These are phyloP conservation scores for Kodamaea sp. DNA, from an alignment of 1,139 yeast genomes.

Conservation along the genomic window DNA sequence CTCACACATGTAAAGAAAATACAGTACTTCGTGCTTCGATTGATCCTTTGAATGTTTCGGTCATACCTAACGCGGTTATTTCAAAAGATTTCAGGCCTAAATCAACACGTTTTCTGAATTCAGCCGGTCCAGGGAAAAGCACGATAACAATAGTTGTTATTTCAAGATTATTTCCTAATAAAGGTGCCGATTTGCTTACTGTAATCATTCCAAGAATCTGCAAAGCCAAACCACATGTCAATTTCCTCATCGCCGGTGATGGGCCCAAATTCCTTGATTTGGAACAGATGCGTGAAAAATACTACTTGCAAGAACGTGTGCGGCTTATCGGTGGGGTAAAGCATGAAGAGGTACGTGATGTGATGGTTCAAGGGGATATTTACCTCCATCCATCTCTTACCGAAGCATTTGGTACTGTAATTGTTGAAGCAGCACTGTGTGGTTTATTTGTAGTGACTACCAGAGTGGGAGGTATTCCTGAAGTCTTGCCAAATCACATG, in stretches of 20 bases:
- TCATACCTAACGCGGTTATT: slow-evolving; percentile 94
- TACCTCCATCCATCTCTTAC: slow-evolving; percentile 92
- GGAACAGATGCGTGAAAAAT: slow-evolving; percentile 91
- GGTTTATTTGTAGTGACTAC: slow-evolving; percentile 93
- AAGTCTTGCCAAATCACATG: slow-evolving; percentile 91
- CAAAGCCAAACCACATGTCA: slow-evolving; percentile 55
- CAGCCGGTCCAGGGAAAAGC: slow-evolving; percentile 8
- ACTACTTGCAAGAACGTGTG: slow-evolving; percentile 84
- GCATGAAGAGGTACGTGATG: slow-evolving; percentile 90
- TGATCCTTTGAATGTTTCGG: slow-evolving; percentile 76
- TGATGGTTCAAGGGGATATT: slow-evolving; percentile 91
- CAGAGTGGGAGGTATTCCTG: slow-evolving; percentile 96
- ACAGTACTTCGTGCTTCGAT: slow-evolving; percentile 84
- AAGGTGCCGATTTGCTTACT: slow-evolving; percentile 87
- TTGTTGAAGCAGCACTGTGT: slow-evolving; percentile 97
- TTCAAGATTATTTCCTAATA: slow-evolving; percentile 88
- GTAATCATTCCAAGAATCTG: slow-evolving; percentile 88
- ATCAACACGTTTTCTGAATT: slow-evolving; percentile 1
- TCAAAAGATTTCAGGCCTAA: slow-evolving; percentile 75
- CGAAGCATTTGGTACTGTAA: slow-evolving; percentile 96
- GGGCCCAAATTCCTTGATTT: slow-evolving; percentile 94
- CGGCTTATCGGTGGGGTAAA: slow-evolving; percentile 80
- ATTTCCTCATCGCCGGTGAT: slow-evolving; percentile 89
- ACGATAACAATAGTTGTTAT: slow-evolving; percentile 82
- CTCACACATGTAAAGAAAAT: slow-evolving; percentile 95